These are phyloP conservation scores for Aspergillus neotritici DNA, from an alignment of 2,329 filamentous ascomycete species.

Conservation along the genomic window DNA sequence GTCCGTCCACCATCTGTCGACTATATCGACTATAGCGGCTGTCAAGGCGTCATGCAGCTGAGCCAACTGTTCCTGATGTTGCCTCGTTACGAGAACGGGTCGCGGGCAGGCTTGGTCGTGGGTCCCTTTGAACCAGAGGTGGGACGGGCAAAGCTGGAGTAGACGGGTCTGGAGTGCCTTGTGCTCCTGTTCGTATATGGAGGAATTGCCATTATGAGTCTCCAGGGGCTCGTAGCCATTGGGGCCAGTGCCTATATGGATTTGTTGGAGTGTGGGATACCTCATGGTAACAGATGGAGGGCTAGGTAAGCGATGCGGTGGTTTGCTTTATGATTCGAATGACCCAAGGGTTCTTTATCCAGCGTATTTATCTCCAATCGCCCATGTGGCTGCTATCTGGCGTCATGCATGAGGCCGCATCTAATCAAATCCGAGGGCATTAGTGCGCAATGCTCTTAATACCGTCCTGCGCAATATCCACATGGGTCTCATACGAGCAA, in stretches of 20 bases:
- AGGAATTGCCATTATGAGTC: not conserved
- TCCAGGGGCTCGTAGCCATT: not conserved
- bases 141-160: not conserved
- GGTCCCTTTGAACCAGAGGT: conserved; percentile 1
- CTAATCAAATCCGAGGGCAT: no score
- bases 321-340: no score
- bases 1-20: conserved; percentile 26
- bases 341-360: no score
- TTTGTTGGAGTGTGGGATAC: conserved; percentile 1
- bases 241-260: not conserved
- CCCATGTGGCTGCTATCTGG: no score
- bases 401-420: no score
- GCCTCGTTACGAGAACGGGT: not conserved
- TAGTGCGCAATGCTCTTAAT: no score
- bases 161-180: not conserved
- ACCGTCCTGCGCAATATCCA: no score
- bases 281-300: not conserved
- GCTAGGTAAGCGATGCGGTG: no score
- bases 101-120: not conserved
- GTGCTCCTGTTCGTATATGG: conserved; percentile 1
- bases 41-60: conserved; percentile 17
- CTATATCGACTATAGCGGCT: conserved; percentile 22
- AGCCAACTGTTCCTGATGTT: conserved; percentile 5
- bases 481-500: no score
- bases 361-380: no score